phyloP scores from a whole-genome alignment of 2,329 filamentous ascomycete species.

The Didymella keratinophila region DNA sequence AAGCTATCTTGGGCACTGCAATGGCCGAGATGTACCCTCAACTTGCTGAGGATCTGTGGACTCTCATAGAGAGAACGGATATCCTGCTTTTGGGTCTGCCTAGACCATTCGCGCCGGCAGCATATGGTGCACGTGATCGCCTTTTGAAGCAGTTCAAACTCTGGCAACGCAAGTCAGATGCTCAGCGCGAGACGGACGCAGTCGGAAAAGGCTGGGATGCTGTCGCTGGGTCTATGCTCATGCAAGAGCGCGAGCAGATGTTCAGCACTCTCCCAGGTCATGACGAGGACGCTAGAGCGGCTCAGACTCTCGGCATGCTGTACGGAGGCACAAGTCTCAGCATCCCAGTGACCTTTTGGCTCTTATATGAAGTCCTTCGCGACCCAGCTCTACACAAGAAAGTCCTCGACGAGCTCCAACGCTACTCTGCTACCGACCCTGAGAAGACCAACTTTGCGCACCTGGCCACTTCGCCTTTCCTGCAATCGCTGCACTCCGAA shows the following conservation, averaged over 20 bases:
- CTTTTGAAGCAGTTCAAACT: slow-evolving; percentile 9
- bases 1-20: slow-evolving; percentile 21
- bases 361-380: slow-evolving; percentile 24
- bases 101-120: slow-evolving; percentile 16
- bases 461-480: slow-evolving; percentile 21
- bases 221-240: slow-evolving; percentile 19
- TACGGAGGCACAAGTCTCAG: slow-evolving; percentile 27
- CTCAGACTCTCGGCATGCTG: slow-evolving; percentile 27
- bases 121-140: slow-evolving; percentile 25
- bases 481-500: slow-evolving; percentile 30
- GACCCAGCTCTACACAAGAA: neutral
- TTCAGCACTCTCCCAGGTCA: neutral
- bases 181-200: too few relatives aligned
- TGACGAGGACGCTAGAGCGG: neutral
- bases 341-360: slow-evolving; percentile 29
- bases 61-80: slow-evolving; percentile 26
- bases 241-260: slow-evolving; percentile 28
- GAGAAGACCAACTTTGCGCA: slow-evolving; percentile 17
- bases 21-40: slow-evolving; percentile 19
- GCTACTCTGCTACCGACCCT: too few relatives aligned
- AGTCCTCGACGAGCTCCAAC: too few relatives aligned
- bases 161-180: too few relatives aligned
- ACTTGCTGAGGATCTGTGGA: slow-evolving; percentile 26
- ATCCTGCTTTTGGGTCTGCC: slow-evolving; percentile 26
- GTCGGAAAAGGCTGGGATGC: slow-evolving; percentile 15